Base-by-base conservation (phyloP, 208 protist genomes). In the Trypanosoma theileri region DNA sequence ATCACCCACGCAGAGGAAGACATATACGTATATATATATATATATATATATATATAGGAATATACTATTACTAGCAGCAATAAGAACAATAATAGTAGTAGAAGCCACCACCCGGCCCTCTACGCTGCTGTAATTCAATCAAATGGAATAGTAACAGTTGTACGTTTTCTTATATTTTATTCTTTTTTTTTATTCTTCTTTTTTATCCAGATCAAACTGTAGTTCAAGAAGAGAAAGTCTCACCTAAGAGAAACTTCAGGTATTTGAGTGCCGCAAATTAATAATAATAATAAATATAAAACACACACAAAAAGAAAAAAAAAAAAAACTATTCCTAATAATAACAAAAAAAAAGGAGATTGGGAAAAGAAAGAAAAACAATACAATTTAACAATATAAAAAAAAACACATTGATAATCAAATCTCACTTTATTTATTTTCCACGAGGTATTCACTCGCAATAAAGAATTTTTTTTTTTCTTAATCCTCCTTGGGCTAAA, bases 1-100 rank as follows among this genome's bases (percentile, higher is more conserved):
- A 85, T 73, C 24, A 86, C 79, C 88, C 90, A 96, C 31, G 72
- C 65, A 24, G 84, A 88, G 61, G 26, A 65, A 4, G 67, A 62
- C 66, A 72, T 72, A 6, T 26, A 24, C 46, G 59, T 7, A 22
- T 12, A 22, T 4, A 8, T 28, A 53, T 45, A 70, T 12, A n/a
- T n/a, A n/a, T n/a, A n/a, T n/a, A n/a, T 50, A 60, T 65, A 19
- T 31, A 59, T 31, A 45, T 44, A 50, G 4, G 1, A 40, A 66
- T 24, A 75, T 17, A 70, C 17, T 24, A 58, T 66, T 41, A 35
- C 28, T 35, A 35, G 28, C 28, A 35, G 28, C 28, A 35, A 54
- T 58, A 41, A 62, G 54, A 69, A 54, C 66, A 41, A 62, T 55
- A 69, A 51, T 56, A 41, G n/a, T 35, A 35, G 28, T 6, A 35